These are phyloP conservation scores for Cystobasidium tubakii DNA, from an alignment of 768 basidiomycete genomes.

Conservation along the genomic window DNA sequence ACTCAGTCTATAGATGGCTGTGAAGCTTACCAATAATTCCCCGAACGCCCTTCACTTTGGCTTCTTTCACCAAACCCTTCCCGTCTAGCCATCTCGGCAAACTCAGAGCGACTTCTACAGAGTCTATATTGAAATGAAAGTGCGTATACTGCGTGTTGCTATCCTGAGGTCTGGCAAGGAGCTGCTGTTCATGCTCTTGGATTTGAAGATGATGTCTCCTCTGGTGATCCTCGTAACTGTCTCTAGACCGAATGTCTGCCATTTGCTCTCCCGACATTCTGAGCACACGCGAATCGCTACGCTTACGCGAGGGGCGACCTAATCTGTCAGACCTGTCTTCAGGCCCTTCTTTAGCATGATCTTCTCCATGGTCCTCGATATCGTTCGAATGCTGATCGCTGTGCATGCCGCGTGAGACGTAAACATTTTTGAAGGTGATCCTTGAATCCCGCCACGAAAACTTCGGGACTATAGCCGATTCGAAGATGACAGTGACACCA, in stretches of 20 bases:
- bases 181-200: constrained; percentile 53
- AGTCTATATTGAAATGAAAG: constrained; percentile 89
- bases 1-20: neutral
- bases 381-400: constrained; percentile 4
- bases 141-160: constrained; percentile 64
- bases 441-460: constrained; percentile 65
- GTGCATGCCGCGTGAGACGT: constrained; percentile 71
- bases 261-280: constrained; percentile 26
- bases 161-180: constrained; percentile 34
- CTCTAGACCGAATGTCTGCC: constrained; percentile 12
- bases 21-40: constrained; percentile 73
- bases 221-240: constrained; percentile 17
- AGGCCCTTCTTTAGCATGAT: neutral
- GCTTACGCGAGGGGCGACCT: neutral
- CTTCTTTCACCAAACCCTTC: constrained; percentile 83
- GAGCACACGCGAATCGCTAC: neutral
- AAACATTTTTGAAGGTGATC: constrained; percentile 95
- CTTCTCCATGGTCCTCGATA: neutral
- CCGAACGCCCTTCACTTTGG: constrained; percentile 85
- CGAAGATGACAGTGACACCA: constrained; percentile 88
- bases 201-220: constrained; percentile 45
- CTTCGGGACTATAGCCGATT: constrained; percentile 94
- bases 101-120: constrained; percentile 89
- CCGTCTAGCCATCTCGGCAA: constrained; percentile 90
- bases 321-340: too few species aligned